Evolutionary conservation across 2,329 filamentous ascomycete genomes (phyloP), one percentile per base, ranked within the genome.

Genomic region (Ascosphaera acerosa): DNA sequence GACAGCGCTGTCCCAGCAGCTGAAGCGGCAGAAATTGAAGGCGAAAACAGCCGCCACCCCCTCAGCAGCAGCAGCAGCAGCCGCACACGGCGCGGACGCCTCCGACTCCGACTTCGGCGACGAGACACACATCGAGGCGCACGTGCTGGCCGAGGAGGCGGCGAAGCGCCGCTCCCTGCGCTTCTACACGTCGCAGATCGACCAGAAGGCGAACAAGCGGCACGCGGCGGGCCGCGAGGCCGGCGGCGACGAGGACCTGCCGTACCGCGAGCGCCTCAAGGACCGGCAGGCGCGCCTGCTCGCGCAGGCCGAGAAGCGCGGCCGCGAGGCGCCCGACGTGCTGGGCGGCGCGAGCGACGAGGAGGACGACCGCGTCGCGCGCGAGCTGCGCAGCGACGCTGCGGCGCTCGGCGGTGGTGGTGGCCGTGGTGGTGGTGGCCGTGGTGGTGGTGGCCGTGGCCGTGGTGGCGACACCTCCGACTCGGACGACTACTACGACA

Each of bases 141-240:
- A 70, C 37, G 70, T 84, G 36, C 74, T 78, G 1, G 76, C 76
- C 26, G 78, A 90, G 44, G 97, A 97, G 54, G 76, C 73, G 0
- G 66, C 69, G 36, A 76, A 76, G 51, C 91, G 87, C 62, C 91
- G 89, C 61, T 80, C 70, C 39, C 65, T 97, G 35, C 76, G 81
- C 38, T 97, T 97, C 61, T 97, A 97, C 63, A 94, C 89, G 2
- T 91, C 82, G 3, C 87, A 97, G 49, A 87, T 97, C 40, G 75
- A 77, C 17, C 84, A 94, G 50, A 94, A 92, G 54, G 70, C 78
- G 34, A 90, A 80, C 56, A 82, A 78, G 49, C 77, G 61, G 48
- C 41, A 69, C 44, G 37, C 55, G 56, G 51, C 75, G 64, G 38
- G 70, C 59, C 25, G 71, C 61, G 48, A 77, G 64, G 38, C 73